Evolutionary conservation across 2,329 filamentous ascomycete species (phyloP).

Genomic region (Pestalotiopsis sp.): DNA sequence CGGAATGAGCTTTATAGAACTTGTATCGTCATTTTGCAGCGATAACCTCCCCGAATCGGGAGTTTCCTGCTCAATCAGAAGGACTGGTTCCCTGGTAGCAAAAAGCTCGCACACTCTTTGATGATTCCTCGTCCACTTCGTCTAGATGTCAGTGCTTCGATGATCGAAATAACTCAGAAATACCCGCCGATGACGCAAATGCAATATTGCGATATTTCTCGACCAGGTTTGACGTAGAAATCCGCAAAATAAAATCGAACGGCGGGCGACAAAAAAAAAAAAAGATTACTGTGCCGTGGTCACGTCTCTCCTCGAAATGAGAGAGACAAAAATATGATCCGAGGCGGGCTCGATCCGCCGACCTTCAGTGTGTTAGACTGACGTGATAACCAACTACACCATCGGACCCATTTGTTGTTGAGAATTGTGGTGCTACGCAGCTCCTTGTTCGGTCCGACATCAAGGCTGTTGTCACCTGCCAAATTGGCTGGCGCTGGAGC

Average conservation of each 20-base stretch:
- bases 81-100: background rate
- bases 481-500: no score
- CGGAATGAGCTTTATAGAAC: background rate
- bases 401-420: constrained; percentile 2
- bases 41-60: no score
- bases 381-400: constrained; percentile 14
- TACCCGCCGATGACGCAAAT: background rate
- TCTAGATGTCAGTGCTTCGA: background rate
- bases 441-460: no score
- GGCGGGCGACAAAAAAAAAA: background rate
- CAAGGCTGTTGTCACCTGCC: no score
- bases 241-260: background rate
- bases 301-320: background rate
- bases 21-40: background rate
- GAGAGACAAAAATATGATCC: constrained; percentile 4
- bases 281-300: background rate
- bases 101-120: background rate
- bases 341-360: constrained; percentile 13
- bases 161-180: background rate
- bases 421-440: no score
- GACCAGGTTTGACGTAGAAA: background rate
- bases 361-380: constrained; percentile 13
- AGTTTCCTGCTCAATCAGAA: no score
- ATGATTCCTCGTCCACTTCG: background rate
- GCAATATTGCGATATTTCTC: background rate